A percentile compares a stretch with the other conserved stretches of the same genome.
Evolutionary conservation across 2,329 filamentous ascomycete species (phyloP).

Genomic region (Pseudocercospora macadamiae): DNA sequence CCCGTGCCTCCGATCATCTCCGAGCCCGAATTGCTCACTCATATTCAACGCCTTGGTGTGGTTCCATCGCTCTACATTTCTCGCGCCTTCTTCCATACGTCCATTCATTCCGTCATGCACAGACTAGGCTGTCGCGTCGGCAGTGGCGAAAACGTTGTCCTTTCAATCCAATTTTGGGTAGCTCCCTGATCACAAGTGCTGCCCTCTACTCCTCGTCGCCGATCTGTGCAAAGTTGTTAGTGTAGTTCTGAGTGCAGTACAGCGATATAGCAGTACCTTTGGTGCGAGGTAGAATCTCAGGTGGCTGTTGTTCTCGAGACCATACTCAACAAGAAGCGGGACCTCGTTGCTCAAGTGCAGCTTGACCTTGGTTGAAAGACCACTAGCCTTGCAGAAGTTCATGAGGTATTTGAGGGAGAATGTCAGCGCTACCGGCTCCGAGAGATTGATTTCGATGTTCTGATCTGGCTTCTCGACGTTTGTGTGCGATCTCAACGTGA

Average conservation of each 20-base stretch:
- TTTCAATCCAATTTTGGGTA: neutral
- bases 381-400: slow-evolving; percentile 99
- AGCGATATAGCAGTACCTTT: too few species aligned
- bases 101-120: neutral
- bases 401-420: slow-evolving; percentile 99
- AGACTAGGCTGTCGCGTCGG: neutral
- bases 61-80: neutral
- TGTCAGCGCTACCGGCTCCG: slow-evolving; percentile 88
- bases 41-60: neutral
- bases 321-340: slow-evolving; percentile 92
- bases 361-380: slow-evolving; percentile 79
- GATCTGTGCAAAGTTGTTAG: slow-evolving; percentile 57
- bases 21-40: neutral
- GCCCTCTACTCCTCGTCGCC: slow-evolving; percentile 66
- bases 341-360: slow-evolving; percentile 96
- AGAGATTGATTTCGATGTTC: slow-evolving; percentile 86
- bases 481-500: slow-evolving; percentile 85
- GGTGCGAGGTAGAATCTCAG: slow-evolving; percentile 97
- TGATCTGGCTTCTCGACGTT: slow-evolving; percentile 86
- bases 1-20: slow-evolving; percentile 1
- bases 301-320: slow-evolving; percentile 78
- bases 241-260: too few species aligned
- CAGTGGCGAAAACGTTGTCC: neutral
- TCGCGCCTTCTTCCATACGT: neutral
- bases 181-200: too few species aligned